phyloP scores from a whole-genome alignment of 2,329 filamentous ascomycete genomes.

The Apiospora phragmitis region DNA sequence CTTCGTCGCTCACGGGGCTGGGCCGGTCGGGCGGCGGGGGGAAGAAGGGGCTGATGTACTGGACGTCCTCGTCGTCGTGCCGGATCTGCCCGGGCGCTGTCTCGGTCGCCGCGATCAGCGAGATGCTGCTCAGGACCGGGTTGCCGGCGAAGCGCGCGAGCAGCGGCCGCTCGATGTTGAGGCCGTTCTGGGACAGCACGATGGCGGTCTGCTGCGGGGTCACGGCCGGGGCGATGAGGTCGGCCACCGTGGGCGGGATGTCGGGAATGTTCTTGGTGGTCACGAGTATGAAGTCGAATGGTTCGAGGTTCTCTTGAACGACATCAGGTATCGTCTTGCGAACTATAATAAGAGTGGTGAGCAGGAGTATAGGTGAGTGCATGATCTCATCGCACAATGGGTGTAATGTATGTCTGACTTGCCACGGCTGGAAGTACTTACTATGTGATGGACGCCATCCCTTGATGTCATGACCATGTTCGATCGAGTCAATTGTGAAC shows the following conservation, averaged over 20 bases:
- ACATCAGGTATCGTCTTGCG: conserved; percentile 49
- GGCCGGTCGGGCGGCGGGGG: conserved; percentile 29
- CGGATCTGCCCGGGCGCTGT: conserved; percentile 45
- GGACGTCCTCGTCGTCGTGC: conserved; percentile 52
- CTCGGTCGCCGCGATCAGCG: conserved; percentile 53
- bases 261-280: conserved; percentile 62
- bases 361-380: not conserved
- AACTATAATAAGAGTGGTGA: conserved; percentile 34
- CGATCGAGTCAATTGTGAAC: conserved; percentile 54
- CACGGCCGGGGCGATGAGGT: conserved; percentile 53
- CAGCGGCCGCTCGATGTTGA: conserved; percentile 62
- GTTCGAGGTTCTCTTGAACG: conserved; percentile 27
- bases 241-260: conserved; percentile 45
- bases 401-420: not conserved
- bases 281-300: conserved; percentile 57
- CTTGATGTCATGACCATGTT: conserved; percentile 49
- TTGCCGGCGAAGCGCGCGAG: conserved; percentile 50
- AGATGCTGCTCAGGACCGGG: conserved; percentile 52
- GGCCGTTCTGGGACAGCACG: conserved; percentile 61
- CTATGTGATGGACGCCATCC: conserved; percentile 48
- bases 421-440: conserved; percentile 21
- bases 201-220: conserved; percentile 52
- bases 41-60: conserved; percentile 51
- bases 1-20: too few relatives aligned
- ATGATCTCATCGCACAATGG: not conserved